These are phyloP conservation scores for Epichloe brachyelytri DNA, from an alignment of 2,329 filamentous ascomycete species.

Conservation along the genomic window DNA sequence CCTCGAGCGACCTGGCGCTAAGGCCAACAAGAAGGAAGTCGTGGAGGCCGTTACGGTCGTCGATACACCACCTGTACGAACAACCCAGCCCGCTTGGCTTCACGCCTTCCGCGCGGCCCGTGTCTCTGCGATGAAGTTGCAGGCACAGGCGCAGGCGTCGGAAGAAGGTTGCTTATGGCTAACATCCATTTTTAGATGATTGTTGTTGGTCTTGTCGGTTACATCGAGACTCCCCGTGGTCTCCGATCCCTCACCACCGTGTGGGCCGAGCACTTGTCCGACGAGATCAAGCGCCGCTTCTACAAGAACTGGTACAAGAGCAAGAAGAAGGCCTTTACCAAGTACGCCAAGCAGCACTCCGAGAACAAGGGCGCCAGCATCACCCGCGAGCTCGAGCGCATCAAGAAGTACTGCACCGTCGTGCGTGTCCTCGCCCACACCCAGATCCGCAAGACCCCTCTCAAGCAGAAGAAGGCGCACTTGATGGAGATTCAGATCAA, in stretches of 20 bases:
- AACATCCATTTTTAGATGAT: constrained; percentile 75
- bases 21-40: constrained; percentile 99
- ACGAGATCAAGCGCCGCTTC: constrained; percentile 98
- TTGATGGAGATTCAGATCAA: constrained; percentile 99
- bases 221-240: constrained; percentile 99
- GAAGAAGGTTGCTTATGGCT: constrained; percentile 45
- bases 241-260: constrained; percentile 98
- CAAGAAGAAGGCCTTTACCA: constrained; percentile 99
- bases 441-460: constrained; percentile 96
- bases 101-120: constrained; percentile 20
- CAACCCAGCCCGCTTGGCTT: constrained; percentile 70
- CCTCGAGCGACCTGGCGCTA: constrained; percentile 96
- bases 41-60: constrained; percentile 80
- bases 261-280: constrained; percentile 98
- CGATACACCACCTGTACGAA: constrained; percentile 90
- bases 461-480: constrained; percentile 99
- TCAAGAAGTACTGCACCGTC: constrained; percentile 99
- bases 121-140: background rate
- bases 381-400: constrained; percentile 96
- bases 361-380: constrained; percentile 83
- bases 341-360: constrained; percentile 99
- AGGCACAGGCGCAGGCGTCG: too few relatives aligned
- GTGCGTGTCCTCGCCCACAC: constrained; percentile 99
- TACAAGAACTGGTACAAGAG: constrained; percentile 99
- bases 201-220: constrained; percentile 98